These are phyloP conservation scores for Penicillium argentinense DNA, from an alignment of 495 filamentous ascomycete genomes.

Conservation along the genomic window DNA sequence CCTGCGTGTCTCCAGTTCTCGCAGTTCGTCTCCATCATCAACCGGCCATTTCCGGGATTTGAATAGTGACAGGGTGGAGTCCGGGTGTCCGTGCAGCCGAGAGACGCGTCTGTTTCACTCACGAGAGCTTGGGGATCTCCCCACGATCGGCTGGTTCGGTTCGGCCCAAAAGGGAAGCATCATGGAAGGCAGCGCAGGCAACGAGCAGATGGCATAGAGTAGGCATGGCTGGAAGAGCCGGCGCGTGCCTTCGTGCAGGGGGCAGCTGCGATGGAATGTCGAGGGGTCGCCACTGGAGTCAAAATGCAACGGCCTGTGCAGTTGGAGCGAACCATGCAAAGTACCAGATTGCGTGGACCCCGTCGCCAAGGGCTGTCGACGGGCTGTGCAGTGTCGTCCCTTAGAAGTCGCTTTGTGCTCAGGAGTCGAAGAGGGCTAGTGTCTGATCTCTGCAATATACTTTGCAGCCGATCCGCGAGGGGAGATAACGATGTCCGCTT, in stretches of 20 bases:
- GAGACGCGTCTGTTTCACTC: slow-evolving; percentile 47
- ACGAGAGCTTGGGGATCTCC: slow-evolving; percentile 3
- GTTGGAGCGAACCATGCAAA: slow-evolving; percentile 10
- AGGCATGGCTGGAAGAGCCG: too few species aligned
- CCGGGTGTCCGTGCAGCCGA: slow-evolving; percentile 41
- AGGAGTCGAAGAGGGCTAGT: too few species aligned
- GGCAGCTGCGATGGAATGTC: too few species aligned
- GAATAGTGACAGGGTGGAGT: slow-evolving; percentile 25
- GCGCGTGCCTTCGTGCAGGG: too few species aligned
- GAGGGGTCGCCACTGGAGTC: slow-evolving; percentile 13
- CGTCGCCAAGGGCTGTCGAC: slow-evolving; percentile 1
- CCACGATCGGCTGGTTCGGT: too few species aligned
- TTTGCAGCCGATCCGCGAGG: slow-evolving; percentile 12
- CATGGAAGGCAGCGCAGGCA: too few species aligned
- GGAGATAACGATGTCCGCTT: slow-evolving; percentile 16
- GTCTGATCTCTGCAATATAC: slow-evolving; percentile 9
- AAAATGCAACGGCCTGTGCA: slow-evolving; percentile 13
- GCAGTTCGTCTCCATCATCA: too few species aligned
- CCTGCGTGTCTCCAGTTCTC: too few species aligned
- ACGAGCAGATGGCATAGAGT: too few species aligned
- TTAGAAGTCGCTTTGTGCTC: too few species aligned
- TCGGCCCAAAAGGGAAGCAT: too few species aligned
- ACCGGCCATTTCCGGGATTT: slow-evolving; percentile 36
- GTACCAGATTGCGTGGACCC: slow-evolving; percentile 14
- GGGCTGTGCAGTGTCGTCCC: slow-evolving; percentile 1